These are phyloP conservation scores for Boletus rufocinnamomeus DNA, from an alignment of 768 basidiomycete genomes.

Conservation along the genomic window DNA sequence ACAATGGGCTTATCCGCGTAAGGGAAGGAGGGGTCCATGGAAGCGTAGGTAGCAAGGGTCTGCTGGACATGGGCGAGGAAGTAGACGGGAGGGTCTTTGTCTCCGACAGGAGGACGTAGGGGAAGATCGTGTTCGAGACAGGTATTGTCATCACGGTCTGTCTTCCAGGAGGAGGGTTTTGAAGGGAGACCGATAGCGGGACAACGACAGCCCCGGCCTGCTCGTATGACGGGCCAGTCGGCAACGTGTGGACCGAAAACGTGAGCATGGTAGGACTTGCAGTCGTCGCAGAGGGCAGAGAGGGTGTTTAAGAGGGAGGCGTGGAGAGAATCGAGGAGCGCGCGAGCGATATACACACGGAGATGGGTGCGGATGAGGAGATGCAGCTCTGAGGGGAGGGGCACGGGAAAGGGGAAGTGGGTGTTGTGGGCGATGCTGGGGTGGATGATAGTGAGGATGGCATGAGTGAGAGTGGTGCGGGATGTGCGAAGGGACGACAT, in stretches of 20 bases:
- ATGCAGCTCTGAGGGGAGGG: slow-evolving; percentile 54
- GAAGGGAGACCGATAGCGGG: slow-evolving; percentile 25
- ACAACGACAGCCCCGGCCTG: slow-evolving; percentile 50
- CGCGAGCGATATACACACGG: slow-evolving; percentile 42
- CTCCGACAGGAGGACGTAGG: slow-evolving; percentile 36
- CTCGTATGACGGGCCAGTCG: slow-evolving; percentile 53
- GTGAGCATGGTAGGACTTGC: slow-evolving; percentile 52
- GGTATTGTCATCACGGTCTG: slow-evolving; percentile 4
- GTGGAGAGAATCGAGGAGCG: slow-evolving; percentile 45
- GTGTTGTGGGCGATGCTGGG: slow-evolving; percentile 40
- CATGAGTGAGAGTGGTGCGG: slow-evolving; percentile 51
- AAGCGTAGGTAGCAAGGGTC: slow-evolving; percentile 51
- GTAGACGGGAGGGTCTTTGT: slow-evolving; percentile 35
- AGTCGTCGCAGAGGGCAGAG: slow-evolving; percentile 46
- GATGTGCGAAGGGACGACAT: slow-evolving; percentile 38
- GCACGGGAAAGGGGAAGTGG: slow-evolving; percentile 24
- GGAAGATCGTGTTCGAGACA: slow-evolving; percentile 23
- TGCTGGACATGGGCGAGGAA: slow-evolving; percentile 40
- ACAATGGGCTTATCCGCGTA: slow-evolving; percentile 26
- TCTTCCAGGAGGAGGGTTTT: slow-evolving; percentile 7
- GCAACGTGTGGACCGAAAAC: slow-evolving; percentile 55
- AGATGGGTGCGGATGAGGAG: slow-evolving; percentile 52
- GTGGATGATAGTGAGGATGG: slow-evolving; percentile 51
- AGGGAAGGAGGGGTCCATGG: slow-evolving; percentile 37
- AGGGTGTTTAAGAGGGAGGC: slow-evolving; percentile 38